phyloP scores from a whole-genome alignment of 1,284 basidiomycete genomes.

The Trametes polyzona region DNA sequence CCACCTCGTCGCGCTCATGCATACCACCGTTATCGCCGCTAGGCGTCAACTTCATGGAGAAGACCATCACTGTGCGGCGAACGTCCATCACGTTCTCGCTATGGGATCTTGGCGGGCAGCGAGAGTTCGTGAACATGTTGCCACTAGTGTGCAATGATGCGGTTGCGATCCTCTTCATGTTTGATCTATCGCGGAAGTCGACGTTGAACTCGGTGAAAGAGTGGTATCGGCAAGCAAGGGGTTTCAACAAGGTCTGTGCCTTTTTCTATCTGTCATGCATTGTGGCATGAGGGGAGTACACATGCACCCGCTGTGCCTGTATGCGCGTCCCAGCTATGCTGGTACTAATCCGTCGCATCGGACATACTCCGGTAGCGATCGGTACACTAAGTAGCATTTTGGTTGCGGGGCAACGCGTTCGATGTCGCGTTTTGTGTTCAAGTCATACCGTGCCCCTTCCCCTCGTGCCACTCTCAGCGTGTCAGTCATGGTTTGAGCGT shows the following conservation, averaged over 20 bases:
- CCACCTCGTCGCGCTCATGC: background rate
- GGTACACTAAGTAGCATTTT: background rate
- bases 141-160: constrained; percentile 98
- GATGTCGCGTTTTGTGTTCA: too few relatives aligned
- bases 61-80: constrained; percentile 95
- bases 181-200: constrained; percentile 95
- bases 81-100: constrained; percentile 99
- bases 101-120: constrained; percentile 97
- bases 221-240: constrained; percentile 98
- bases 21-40: constrained; percentile 7
- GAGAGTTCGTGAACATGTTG: constrained; percentile 99
- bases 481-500: too few relatives aligned
- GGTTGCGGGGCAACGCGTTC: background rate
- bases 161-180: constrained; percentile 99
- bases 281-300: background rate
- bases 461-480: too few relatives aligned
- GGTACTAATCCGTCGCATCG: background rate
- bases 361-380: background rate
- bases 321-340: background rate
- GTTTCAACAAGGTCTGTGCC: constrained; percentile 90
- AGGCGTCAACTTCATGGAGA: constrained; percentile 99
- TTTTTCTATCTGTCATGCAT: background rate
- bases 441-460: too few relatives aligned
- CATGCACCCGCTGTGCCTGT: background rate
- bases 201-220: constrained; percentile 98